Conservation (phyloP, 768 basidiomycete species). For the Pilatotrama ljubarskyi region DNA sequence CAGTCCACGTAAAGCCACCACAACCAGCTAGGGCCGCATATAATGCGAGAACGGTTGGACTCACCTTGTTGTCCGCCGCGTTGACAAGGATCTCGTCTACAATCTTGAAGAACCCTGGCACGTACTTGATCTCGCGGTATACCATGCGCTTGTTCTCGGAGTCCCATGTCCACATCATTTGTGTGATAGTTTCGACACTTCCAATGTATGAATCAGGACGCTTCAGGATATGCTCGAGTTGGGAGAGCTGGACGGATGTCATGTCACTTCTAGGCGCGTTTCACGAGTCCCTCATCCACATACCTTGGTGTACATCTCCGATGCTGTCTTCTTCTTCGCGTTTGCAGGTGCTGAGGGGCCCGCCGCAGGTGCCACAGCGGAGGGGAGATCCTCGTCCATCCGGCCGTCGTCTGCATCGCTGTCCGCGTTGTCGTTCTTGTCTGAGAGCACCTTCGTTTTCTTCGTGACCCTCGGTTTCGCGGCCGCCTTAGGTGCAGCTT, state of each 20-base stretch:
- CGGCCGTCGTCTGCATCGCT: slow-evolving; percentile 45
- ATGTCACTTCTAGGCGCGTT: slow-evolving; percentile 1
- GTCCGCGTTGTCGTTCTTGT: slow-evolving; percentile 62
- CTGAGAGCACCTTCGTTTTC: slow-evolving; percentile 73
- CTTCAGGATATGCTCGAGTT: slow-evolving; percentile 91
- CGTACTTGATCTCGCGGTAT: slow-evolving; percentile 80
- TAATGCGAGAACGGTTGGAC: slow-evolving; percentile 19
- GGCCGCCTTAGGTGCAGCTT: slow-evolving; percentile 45
- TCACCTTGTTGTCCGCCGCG: slow-evolving; percentile 97
- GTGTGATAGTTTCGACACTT: slow-evolving; percentile 85
- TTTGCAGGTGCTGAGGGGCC: slow-evolving; percentile 33
- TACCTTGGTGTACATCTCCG: slow-evolving; percentile 90
- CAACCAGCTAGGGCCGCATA: neutral
- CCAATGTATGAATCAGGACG: slow-evolving; percentile 97
- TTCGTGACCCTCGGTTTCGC: slow-evolving; percentile 51
- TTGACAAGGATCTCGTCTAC: slow-evolving; percentile 99
- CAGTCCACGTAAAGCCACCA: neutral
- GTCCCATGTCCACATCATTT: slow-evolving; percentile 94
- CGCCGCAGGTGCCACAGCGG: slow-evolving; percentile 30
- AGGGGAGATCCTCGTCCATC: slow-evolving; percentile 43
- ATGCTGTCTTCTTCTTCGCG: slow-evolving; percentile 81
- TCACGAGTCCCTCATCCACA: slow-evolving; percentile 18
- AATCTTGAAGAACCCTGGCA: slow-evolving; percentile 99
- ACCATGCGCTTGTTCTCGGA: slow-evolving; percentile 81
- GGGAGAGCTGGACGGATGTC: slow-evolving; percentile 66